phyloP scores from a whole-genome alignment of 345 rosid species.

The Erysimum cheiranthoides region DNA sequence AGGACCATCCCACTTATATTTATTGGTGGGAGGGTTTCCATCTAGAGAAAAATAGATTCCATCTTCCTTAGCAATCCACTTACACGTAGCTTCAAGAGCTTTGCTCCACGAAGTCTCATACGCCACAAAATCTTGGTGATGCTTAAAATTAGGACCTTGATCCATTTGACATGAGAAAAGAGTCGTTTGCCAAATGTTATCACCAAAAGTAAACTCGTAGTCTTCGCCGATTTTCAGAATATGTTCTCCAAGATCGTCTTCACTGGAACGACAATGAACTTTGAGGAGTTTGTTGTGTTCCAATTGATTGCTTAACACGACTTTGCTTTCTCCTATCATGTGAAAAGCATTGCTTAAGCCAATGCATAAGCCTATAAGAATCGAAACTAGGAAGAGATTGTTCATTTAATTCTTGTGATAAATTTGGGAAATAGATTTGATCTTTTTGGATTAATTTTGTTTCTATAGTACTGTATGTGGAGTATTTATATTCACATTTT shows the following conservation, averaged over 20 bases:
- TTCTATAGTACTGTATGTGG: background rate
- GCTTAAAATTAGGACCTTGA: constrained; percentile 43
- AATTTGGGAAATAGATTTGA: background rate
- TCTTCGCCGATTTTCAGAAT: constrained; percentile 18
- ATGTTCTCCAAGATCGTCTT: constrained; percentile 27
- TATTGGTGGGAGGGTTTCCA: constrained; percentile 4
- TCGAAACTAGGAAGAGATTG: background rate
- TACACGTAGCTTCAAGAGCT: constrained; percentile 4
- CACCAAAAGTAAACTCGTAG: constrained; percentile 26
- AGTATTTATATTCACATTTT: constrained; percentile 14
- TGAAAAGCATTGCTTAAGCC: constrained; percentile 32
- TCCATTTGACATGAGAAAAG: constrained; percentile 19
- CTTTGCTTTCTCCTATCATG: constrained; percentile 32
- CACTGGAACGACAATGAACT: constrained; percentile 10
- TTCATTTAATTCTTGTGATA: constrained; percentile 25
- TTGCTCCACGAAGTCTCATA: constrained; percentile 36
- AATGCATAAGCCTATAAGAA: constrained; percentile 13
- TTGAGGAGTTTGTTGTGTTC: constrained; percentile 38
- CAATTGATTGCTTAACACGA: constrained; percentile 30
- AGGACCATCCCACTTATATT: constrained; percentile 37
- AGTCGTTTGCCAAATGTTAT: constrained; percentile 20
- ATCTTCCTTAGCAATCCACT: constrained; percentile 39
- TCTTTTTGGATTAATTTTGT: background rate
- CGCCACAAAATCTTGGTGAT: constrained; percentile 35
- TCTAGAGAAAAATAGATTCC: constrained; percentile 32